A percentile compares a stretch with the other conserved stretches of the same genome.
phyloP scores from a whole-genome alignment of 2,329 filamentous ascomycete genomes.

The Domatiomyces globalis region DNA sequence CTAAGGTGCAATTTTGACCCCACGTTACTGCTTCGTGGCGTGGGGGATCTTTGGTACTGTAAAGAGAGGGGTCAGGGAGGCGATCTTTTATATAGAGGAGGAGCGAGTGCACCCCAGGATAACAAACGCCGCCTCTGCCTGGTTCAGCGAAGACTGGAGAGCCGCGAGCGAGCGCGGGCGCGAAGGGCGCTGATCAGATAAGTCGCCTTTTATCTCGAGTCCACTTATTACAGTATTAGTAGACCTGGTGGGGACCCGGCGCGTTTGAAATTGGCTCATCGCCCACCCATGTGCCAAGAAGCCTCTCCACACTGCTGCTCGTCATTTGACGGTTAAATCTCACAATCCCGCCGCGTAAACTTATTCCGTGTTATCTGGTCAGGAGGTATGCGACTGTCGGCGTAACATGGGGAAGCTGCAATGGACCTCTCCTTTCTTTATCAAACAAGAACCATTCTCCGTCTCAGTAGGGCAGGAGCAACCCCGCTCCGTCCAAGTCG shows the following conservation, averaged over 20 bases:
- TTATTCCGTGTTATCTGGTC: not conserved
- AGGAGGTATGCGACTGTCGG: not conserved
- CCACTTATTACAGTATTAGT: no score
- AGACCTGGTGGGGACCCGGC: not conserved
- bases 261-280: not conserved
- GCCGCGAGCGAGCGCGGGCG: not conserved
- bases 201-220: not conserved
- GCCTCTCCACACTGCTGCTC: not conserved
- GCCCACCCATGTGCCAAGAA: not conserved
- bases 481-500: not conserved
- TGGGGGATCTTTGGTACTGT: not conserved
- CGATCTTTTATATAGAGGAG: not conserved
- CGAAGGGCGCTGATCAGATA: not conserved
- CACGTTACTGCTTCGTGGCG: not conserved
- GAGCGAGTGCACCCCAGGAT: not conserved
- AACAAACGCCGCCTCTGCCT: not conserved
- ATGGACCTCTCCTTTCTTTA: constrained; percentile 13
- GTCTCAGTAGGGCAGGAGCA: not conserved
- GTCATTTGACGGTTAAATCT: not conserved
- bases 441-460: constrained; percentile 12
- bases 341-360: not conserved
- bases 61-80: not conserved
- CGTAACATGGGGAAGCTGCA: not conserved
- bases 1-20: not conserved
- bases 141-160: not conserved